These are phyloP conservation scores for Microsporum ferrugineum DNA, from an alignment of 2,329 filamentous ascomycete species.

Conservation along the genomic window DNA sequence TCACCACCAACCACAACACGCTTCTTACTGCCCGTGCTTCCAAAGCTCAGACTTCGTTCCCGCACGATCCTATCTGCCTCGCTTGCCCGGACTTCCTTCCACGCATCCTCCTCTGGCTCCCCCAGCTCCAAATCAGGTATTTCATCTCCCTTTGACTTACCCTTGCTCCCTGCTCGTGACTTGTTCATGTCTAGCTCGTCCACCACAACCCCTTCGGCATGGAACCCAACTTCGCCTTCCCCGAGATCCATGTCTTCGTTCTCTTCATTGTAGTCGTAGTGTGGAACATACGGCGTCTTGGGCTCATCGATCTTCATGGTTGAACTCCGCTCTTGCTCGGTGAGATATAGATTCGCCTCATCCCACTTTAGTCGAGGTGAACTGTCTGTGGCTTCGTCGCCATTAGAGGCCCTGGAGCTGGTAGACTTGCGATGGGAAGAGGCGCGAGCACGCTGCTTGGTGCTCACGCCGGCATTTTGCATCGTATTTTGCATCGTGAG, in stretches of 20 bases:
- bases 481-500: slow-evolving; percentile 89
- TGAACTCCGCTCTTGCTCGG: slow-evolving; percentile 85
- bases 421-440: slow-evolving; percentile 60
- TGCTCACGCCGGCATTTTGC: slow-evolving; percentile 79
- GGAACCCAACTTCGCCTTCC: slow-evolving; percentile 39
- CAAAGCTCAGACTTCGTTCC: slow-evolving; percentile 31
- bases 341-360: slow-evolving; percentile 92
- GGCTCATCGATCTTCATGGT: slow-evolving; percentile 99
- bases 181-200: slow-evolving; percentile 53
- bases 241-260: slow-evolving; percentile 51
- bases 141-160: slow-evolving; percentile 38
- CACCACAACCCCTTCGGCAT: slow-evolving; percentile 59
- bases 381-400: slow-evolving; percentile 43
- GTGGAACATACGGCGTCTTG: slow-evolving; percentile 90
- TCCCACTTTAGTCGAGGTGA: slow-evolving; percentile 90
- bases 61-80: slow-evolving; percentile 37
- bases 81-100: slow-evolving; percentile 24
- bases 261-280: slow-evolving; percentile 82
- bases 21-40: slow-evolving; percentile 37
- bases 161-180: slow-evolving; percentile 9
- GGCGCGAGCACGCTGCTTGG: slow-evolving; percentile 36
- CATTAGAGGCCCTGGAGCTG: slow-evolving; percentile 31
- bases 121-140: slow-evolving; percentile 88
- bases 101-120: slow-evolving; percentile 62
- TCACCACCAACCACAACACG: slow-evolving; percentile 68